Evolutionary conservation across 805 yeast genomes (phyloP), one percentile per base, ranked within the genome.

Genomic region (Ogataea wickerhamii): DNA sequence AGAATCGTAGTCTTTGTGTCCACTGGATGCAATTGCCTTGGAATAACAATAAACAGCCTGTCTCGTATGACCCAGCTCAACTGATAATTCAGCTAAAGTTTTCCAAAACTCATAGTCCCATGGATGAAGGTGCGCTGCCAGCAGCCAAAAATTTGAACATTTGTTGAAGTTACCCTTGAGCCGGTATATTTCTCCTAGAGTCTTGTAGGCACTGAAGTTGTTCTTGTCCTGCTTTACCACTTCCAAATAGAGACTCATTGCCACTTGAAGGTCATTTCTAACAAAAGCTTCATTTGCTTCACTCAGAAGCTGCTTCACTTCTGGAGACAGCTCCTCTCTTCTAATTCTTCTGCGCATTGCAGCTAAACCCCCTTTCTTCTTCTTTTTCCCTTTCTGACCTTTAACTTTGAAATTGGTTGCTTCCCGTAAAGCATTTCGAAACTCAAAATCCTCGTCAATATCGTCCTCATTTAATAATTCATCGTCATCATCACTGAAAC

Each of bases 261-360:
- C 91, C 1, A 64, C 68, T 21, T 71, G 74, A 14, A 74, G 69
- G 50, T 83, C 82, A 34, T 72, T 71, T 21, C 73, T 56, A 1
- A 84, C 95, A 67, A 81, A 88, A 0, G 87, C 85, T 49, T 81
- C 88, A 52, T 87, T 84, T 1, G 95, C 96, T 47, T 71, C 70
- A 7, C 91, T 79, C 17, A 87, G 58, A 38, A 80, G 55, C 26
- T 69, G 66, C 33, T 81, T 69, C 3, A 87, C 84, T 56, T 85
- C 95, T 0, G 89, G 96, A 48, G 81, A 81, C 44, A 78, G 51
- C 18, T 75, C 76, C 26, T 66, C 56, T 43, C 63, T 56, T 18
- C 73, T 60, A 48, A 67, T 58, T 44, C 60, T 64, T 11, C 73
- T 53, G 43, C 65, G 61, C 53, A 63, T 35, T 3, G 60, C 66